Evolutionary conservation across 495 filamentous ascomycete species (phyloP), one percentile per base, ranked within the genome.

Genomic region (Monascus purpureus): DNA sequence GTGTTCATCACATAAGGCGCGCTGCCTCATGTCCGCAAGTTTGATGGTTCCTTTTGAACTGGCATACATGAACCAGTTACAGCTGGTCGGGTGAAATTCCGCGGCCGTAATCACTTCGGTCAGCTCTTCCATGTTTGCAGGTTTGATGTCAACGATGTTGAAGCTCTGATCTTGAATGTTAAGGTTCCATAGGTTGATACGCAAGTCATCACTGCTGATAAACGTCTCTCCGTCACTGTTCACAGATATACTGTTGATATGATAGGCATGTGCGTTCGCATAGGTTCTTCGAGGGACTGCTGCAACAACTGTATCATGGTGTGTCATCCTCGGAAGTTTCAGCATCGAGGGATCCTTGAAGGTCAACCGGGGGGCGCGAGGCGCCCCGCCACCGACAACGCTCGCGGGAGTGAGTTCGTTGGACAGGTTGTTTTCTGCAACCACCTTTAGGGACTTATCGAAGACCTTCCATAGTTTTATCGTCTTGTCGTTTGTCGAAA

Each of bases 381-480:
- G 69, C 8, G 80, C 76, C 29, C 82, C 83, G 17, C 77, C 82
- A 36, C 81, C 81, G 31, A 72, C 56, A 32, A 72, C 77, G 30
- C 77, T 77, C 4, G 69, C 74, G 6, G 86, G 86, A 9, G 86
- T 94, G 41, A 93, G 65, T 52, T 97, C 90, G 50, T 85, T 82
- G 3, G 90, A 95, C 17, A 96, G 68, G 51, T 97, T 97, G 65
- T 97, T 97, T 65, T 97, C 90, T 7, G 90, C 90, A 29, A 97
- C 90, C 28, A 97, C 90, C 59, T 95, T 95, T 45, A 97, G 65
- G 20, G 88, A 95, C 66, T 97, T 97, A 61, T 97, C 90, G 41
- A 94, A 97, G 36, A 97, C 92, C 59, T 97, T 97, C 90, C 90
- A 97, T 37, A 97, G 68, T 67, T 97, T 97, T 71, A 97, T 97